Base-by-base conservation (phyloP, 2,329 filamentous ascomycete species). In the Tolypocladium capitatum region DNA sequence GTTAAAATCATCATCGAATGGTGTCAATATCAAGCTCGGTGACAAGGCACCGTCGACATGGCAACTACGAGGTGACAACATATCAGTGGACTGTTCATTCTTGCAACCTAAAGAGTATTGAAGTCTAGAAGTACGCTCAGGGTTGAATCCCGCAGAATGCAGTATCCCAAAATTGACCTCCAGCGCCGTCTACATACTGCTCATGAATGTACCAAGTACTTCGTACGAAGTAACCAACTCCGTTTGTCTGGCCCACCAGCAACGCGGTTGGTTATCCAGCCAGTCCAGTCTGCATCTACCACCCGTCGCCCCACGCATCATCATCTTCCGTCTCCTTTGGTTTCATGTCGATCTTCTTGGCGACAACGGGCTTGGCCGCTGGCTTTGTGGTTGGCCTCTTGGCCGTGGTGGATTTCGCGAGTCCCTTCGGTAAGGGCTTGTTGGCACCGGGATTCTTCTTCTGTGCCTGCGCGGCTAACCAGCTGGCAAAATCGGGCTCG, bases 401-500 rank as follows among this genome's bases (percentile, higher is more conserved):
- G 0, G 62, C 46, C 1, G 49, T 62, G 0, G 54, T 63, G 2
- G 76, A 59, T 65, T 94, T 95, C 1, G 72, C 68, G 27, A 97
- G 63, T 0, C 91, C 91, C 66, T 94, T 98, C 0, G 91, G 90
- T 47, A 97, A 62, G 3, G 83, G 69, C 54, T 86, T 92, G 38
- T 60, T 46, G 49, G 64, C 58, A 1, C 62, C 61, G 11, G 74
- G 74, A 68, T 94, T 96, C 52, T 94, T 96, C 52, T 84, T 78
- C 52, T 83, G 76, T 6, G 84, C 80, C 62, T 96, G 88, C 13
- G 90, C 89, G 13, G 87, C 89, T 21, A 97, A 67, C 90, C 92
- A 97, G 5, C 89, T 90, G 5, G 89, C 91, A 65, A 98, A 97
- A 63, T 97, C 92, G 0, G 91, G 91, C 63, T 98, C 91, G 27